These are phyloP conservation scores for Hanseniaspora jakobsenii DNA, from an alignment of 805 yeast genomes.

Conservation along the genomic window DNA sequence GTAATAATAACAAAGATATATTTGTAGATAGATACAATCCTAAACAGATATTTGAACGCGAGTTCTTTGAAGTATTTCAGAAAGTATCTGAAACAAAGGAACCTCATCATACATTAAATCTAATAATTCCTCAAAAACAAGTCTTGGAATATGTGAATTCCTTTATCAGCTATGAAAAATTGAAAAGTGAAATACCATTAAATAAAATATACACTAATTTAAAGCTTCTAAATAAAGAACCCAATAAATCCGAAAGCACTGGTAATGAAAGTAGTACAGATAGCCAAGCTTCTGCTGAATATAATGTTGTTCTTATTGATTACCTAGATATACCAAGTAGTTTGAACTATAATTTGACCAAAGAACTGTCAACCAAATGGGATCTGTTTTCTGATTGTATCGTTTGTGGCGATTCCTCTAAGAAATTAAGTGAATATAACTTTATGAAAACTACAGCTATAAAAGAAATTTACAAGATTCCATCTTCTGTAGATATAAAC, in stretches of 20 bases:
- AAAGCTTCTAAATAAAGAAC: background rate
- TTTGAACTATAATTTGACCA: background rate
- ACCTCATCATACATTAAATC: background rate
- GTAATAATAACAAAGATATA: background rate
- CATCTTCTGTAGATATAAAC: background rate
- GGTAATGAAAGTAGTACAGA: too few relatives aligned
- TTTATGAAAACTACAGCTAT: background rate
- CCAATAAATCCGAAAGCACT: too few relatives aligned
- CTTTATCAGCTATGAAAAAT: conserved; percentile 4
- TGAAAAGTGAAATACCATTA: background rate
- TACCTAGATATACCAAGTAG: background rate
- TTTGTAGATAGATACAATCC: background rate
- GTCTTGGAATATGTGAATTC: conserved; percentile 1
- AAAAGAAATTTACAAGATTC: conserved; percentile 2
- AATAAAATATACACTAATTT: background rate
- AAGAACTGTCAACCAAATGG: background rate
- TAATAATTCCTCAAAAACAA: conserved; percentile 7
- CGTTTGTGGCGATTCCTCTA: background rate
- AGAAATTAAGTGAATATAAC: background rate
- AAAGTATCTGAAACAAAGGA: background rate
- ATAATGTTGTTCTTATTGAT: too few relatives aligned
- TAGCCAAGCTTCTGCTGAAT: too few relatives aligned
- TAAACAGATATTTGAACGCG: background rate
- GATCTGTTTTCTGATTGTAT: background rate
- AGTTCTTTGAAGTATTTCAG: conserved; percentile 1